Evolutionary conservation across 2,329 filamentous ascomycete species (phyloP).

Genomic region (Aspergillus sp.): DNA sequence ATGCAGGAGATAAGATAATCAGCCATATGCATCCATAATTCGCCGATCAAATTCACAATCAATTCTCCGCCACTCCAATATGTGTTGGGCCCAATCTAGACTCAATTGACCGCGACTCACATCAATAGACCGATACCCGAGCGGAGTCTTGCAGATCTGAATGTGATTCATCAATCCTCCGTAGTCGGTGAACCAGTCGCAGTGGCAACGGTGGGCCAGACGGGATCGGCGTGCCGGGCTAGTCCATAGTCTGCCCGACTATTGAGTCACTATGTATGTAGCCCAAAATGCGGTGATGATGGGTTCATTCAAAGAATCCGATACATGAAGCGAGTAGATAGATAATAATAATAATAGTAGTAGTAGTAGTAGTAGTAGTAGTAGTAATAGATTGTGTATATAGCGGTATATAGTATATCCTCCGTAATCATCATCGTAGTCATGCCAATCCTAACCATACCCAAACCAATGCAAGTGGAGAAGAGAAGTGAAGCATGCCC

Average conservation of each 20-base stretch:
- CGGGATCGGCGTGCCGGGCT: constrained; percentile 8
- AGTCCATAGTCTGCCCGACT: constrained; percentile 9
- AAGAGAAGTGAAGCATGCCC: constrained; percentile 13
- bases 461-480: background rate
- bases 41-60: no score
- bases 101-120: no score
- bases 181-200: no score
- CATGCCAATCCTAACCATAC: background rate
- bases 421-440: constrained; percentile 5
- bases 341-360: background rate
- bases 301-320: background rate
- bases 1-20: background rate
- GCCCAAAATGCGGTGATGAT: background rate
- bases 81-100: no score
- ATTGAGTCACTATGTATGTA: background rate
- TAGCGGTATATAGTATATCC: background rate
- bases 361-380: background rate
- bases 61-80: no score
- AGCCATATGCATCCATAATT: no score
- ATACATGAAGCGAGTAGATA: background rate
- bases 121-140: no score
- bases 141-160: no score
- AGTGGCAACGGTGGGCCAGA: background rate
- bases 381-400: background rate
- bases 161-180: no score